These are phyloP conservation scores for Kappamyces sp. DNA, from an alignment of 192 early-diverging fungal genomes.

Conservation along the genomic window DNA sequence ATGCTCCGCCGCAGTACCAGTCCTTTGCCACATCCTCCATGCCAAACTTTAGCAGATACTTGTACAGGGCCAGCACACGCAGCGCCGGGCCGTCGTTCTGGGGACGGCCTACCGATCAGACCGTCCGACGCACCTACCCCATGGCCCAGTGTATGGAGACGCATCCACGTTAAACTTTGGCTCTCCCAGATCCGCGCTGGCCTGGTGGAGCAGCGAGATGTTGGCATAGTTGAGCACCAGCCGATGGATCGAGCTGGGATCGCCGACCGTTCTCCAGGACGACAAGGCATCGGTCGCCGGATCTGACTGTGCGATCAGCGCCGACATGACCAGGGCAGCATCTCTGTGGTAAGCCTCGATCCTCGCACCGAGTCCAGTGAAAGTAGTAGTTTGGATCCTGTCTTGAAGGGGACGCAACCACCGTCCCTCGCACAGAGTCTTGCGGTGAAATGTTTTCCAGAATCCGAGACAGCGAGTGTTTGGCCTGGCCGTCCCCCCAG, in stretches of 20 bases:
- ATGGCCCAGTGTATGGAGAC: conserved; percentile 31
- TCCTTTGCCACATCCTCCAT: conserved; percentile 14
- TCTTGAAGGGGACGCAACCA: conserved; percentile 12
- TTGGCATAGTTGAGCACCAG: conserved; percentile 33
- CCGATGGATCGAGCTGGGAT: conserved; percentile 2
- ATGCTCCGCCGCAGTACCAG: conserved; percentile 13
- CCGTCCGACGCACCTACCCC: conserved; percentile 23
- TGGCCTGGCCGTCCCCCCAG: too few relatives aligned
- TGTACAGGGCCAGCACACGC: conserved; percentile 20
- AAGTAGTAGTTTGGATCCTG: conserved; percentile 63
- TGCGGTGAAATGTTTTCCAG: too few relatives aligned
- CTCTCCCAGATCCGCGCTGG: conserved; percentile 48
- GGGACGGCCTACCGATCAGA: conserved; percentile 36
- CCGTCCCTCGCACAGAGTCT: neutral
- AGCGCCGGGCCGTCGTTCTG: conserved; percentile 67
- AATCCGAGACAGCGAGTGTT: too few relatives aligned
- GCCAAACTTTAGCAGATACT: too few relatives aligned
- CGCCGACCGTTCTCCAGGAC: neutral
- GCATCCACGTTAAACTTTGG: conserved; percentile 62
- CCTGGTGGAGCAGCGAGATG: conserved; percentile 27
- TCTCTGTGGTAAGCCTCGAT: conserved; percentile 22
- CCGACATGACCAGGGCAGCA: conserved; percentile 52
- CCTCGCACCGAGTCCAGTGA: conserved; percentile 50
- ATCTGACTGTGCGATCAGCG: conserved; percentile 22
- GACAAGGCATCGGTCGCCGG: conserved; percentile 1